Evolutionary conservation across 345 rosid species (phyloP).

Genomic region (Eucalyptus erythrocorys): DNA sequence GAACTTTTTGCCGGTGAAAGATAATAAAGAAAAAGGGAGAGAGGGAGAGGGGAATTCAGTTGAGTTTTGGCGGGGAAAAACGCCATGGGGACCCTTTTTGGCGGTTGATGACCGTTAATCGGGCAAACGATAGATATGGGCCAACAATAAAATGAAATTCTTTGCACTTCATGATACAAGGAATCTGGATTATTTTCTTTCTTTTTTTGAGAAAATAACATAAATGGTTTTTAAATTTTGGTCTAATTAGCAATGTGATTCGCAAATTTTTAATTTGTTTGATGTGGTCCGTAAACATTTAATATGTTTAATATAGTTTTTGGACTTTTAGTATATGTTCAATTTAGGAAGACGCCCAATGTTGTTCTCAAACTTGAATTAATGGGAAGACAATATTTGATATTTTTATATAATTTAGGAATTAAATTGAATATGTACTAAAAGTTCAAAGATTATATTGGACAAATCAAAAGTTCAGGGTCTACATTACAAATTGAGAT

Average conservation of each 20-base stretch:
- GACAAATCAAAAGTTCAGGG: too few relatives aligned
- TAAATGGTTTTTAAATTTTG: too few relatives aligned
- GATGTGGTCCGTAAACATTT: accelerated
- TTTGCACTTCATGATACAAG: not conserved
- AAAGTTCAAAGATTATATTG: accelerated
- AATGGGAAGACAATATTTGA: too few relatives aligned
- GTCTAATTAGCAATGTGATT: accelerated
- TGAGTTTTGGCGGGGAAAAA: not conserved
- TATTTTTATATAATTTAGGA: not conserved
- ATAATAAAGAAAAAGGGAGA: not conserved
- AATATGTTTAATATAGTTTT: accelerated
- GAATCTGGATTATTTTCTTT: not conserved
- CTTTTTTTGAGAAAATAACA: too few relatives aligned
- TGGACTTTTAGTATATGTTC: too few relatives aligned
- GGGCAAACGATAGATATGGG: accelerated
- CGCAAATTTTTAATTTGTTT: too few relatives aligned
- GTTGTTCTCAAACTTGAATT: too few relatives aligned
- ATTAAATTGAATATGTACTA: not conserved
- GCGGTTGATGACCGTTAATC: not conserved
- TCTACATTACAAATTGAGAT: accelerated
- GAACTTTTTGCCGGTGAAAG: not conserved
- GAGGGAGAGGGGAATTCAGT: not conserved
- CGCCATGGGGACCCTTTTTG: not conserved
- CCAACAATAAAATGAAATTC: not conserved
- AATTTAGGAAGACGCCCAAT: too few relatives aligned